Base-by-base conservation (phyloP, 73 alveolate genomes). In the Durusdinium trenchii region DNA sequence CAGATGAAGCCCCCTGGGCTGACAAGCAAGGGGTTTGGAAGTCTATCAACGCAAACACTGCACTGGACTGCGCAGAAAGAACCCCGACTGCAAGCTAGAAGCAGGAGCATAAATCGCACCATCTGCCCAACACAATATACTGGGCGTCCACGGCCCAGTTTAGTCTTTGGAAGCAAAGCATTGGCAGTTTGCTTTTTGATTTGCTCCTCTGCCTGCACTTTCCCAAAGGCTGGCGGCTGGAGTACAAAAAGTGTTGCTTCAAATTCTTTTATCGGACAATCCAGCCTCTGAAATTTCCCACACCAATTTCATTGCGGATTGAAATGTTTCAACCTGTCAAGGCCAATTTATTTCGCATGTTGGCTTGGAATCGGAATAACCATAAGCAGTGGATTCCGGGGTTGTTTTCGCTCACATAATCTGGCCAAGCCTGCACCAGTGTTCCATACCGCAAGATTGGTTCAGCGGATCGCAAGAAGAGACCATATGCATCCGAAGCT, bases 401-500 rank as follows among this genome's bases (percentile, higher is more conserved):
- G n/a, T n/a, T 32, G 30, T 23, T 60, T 32, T 32, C 30, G 73
- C 73, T 60, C 30, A n/a, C n/a, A n/a, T n/a, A n/a, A n/a, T n/a
- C n/a, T n/a, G n/a, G n/a, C n/a, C n/a, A n/a, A n/a, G n/a, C 94
- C 94, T 85, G 94, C 46, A 52, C 79, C 1, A 32, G 40, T 1
- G 18, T 85, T 7, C 94, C 94, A 54, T 54, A 42, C 10, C 94
- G 32, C 40, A 85, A 54, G 14, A 85, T 20, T 1, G 94, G 94
- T 30, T 85, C 94, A 6, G 94, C 94, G 10, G 94, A 35, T 35
- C 94, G 78, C 61, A 85, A 54, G 36, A 85, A 52, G 4, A 38
- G 35, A 4, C 54, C 54, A 36, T 52, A 45, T 10, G 87, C 87
- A 12, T 28, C n/a, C 6, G 52, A 16, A 16, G 85, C 85, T n/a